Evolutionary conservation across 73 alveolate species (phyloP).

Genomic region (Tetrahymena thermophila): DNA sequence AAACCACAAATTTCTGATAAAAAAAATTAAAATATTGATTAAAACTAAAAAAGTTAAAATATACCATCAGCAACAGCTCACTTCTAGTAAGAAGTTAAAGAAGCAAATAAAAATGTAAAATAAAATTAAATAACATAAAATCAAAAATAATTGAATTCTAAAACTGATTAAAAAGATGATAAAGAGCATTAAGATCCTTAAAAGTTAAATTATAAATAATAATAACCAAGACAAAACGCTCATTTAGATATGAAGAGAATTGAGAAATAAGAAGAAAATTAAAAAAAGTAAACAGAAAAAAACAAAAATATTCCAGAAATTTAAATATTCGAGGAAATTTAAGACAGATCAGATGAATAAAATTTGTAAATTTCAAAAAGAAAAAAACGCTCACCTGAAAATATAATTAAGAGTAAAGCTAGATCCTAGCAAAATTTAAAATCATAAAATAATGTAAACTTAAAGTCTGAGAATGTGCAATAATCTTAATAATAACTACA

Average conservation of each 20-base stretch:
- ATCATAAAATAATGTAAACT: neutral
- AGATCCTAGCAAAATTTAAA: neutral
- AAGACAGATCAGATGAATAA: neutral
- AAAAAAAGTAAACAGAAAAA: neutral
- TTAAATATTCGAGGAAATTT: neutral
- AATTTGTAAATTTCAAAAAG: neutral
- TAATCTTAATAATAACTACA: neutral
- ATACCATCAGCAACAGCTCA: neutral
- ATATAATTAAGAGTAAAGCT: neutral
- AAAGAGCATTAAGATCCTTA: too few relatives aligned
- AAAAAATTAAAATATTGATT: too few relatives aligned
- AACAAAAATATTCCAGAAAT: neutral
- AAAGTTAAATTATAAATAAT: too few relatives aligned
- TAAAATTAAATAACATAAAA: too few relatives aligned
- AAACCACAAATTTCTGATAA: neutral
- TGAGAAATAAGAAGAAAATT: neutral
- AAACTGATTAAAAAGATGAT: neutral
- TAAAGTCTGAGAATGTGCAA: neutral
- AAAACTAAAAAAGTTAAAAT: too few relatives aligned
- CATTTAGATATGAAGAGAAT: neutral
- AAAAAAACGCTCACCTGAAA: neutral
- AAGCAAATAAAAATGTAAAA: too few relatives aligned
- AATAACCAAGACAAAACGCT: too few relatives aligned
- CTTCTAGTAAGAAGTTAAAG: neutral
- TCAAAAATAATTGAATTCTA: too few relatives aligned